Conservation (phyloP, 345 rosid genomes). For the Punica granatum region DNA sequence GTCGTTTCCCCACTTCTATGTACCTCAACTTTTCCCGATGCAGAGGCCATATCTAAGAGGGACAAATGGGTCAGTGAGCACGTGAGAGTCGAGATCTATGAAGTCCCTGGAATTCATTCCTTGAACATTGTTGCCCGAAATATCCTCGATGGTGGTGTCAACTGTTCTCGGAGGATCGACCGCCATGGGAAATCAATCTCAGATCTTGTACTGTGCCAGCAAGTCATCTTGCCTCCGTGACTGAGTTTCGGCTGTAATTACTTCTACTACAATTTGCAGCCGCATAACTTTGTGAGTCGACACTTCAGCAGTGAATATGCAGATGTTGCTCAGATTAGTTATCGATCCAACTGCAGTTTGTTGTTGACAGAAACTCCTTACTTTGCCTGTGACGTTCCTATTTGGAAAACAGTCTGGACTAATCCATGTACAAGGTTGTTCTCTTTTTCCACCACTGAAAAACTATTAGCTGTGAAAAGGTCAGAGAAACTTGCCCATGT, state of each 20-base stretch:
- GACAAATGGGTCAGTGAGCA: constrained; percentile 30
- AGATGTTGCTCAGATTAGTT: neutral
- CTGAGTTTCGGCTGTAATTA: neutral
- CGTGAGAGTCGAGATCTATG: constrained; percentile 63
- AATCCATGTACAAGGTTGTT: too few species aligned
- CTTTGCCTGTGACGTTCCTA: too few species aligned
- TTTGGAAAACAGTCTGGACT: too few species aligned
- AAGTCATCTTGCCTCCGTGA: constrained; percentile 44
- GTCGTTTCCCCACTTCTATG: constrained; percentile 49
- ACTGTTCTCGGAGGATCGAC: constrained; percentile 87
- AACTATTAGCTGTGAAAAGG: neutral
- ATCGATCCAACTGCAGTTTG: too few species aligned
- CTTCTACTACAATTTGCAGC: too few species aligned
- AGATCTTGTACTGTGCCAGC: constrained; percentile 62
- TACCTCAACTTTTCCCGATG: constrained; percentile 34
- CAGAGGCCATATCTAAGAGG: constrained; percentile 25
- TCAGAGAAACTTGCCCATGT: constrained; percentile 18
- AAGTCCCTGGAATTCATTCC: constrained; percentile 58
- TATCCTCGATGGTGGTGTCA: constrained; percentile 84
- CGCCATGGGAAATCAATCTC: constrained; percentile 82
- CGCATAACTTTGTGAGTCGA: neutral
- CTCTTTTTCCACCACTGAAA: neutral
- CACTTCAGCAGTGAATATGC: neutral
- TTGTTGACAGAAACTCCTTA: too few species aligned
- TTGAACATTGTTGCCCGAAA: constrained; percentile 69